These are phyloP conservation scores for Chlamydomonas reinhardtii DNA, from an alignment of 163 green algal species.

Conservation along the genomic window DNA sequence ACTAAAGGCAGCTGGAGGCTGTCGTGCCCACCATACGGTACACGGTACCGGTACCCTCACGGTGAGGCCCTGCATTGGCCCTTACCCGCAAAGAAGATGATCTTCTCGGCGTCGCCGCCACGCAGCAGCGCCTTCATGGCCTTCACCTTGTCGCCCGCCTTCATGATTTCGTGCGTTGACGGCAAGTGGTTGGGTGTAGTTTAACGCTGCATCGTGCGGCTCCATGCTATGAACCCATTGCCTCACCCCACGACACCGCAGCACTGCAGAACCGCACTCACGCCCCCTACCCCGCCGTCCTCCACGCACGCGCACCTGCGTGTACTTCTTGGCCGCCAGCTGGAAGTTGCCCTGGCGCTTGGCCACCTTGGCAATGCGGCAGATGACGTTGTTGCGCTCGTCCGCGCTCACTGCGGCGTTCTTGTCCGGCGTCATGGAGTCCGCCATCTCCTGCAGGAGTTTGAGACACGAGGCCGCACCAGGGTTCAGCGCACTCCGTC, in stretches of 20 bases:
- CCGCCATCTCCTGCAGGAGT: constrained; percentile 76
- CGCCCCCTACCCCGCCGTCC: too few relatives aligned
- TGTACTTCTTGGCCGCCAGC: constrained; percentile 91
- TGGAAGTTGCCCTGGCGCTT: constrained; percentile 84
- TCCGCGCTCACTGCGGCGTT: constrained; percentile 48
- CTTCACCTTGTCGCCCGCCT: constrained; percentile 84
- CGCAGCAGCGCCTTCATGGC: constrained; percentile 86
- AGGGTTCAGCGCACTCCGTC: too few relatives aligned
- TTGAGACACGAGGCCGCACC: too few relatives aligned
- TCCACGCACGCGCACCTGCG: constrained; percentile 60
- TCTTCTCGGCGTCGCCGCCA: constrained; percentile 84
- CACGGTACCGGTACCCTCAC: too few relatives aligned
- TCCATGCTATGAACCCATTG: too few relatives aligned
- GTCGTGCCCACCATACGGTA: too few relatives aligned
- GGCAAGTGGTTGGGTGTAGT: too few relatives aligned
- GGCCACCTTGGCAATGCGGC: constrained; percentile 76
- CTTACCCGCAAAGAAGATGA: constrained; percentile 87
- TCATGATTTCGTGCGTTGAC: neutral
- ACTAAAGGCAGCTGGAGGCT: too few relatives aligned
- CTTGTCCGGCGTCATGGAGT: constrained; percentile 81
- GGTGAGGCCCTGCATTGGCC: too few relatives aligned
- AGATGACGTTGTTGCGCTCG: constrained; percentile 68
- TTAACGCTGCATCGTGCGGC: too few relatives aligned
- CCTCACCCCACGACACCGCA: too few relatives aligned
- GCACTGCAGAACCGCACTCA: too few relatives aligned